Conservation (phyloP, 441 rosid genomes). For the Adansonia gregorii region DNA sequence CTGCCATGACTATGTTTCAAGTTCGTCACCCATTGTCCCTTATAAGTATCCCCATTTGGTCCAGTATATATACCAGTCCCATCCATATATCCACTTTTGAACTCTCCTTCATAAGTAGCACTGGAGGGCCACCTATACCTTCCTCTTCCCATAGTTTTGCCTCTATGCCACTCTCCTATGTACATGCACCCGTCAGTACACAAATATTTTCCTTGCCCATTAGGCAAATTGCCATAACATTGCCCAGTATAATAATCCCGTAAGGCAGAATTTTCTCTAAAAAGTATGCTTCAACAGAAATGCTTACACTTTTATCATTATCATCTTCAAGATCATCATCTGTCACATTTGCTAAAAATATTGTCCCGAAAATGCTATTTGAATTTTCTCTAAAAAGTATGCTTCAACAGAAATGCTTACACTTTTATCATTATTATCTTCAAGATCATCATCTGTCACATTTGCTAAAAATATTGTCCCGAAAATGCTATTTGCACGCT, state of each 20-base stretch:
- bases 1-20: constrained; percentile 68
- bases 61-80: constrained; percentile 61
- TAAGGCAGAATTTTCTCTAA: constrained; percentile 53
- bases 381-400: constrained; percentile 50
- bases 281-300: constrained; percentile 41
- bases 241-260: constrained; percentile 70
- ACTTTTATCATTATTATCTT: constrained; percentile 32
- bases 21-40: constrained; percentile 70
- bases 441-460: constrained; percentile 44
- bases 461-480: constrained; percentile 49
- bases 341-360: constrained; percentile 48
- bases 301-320: constrained; percentile 28
- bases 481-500: constrained; percentile 49
- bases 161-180: constrained; percentile 66
- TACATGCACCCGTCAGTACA: constrained; percentile 79
- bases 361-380: constrained; percentile 56
- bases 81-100: constrained; percentile 70
- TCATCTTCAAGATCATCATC: constrained; percentile 41
- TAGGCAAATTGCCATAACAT: constrained; percentile 62
- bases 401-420: constrained; percentile 37
- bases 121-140: constrained; percentile 74
- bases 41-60: constrained; percentile 55
- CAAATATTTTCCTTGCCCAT: constrained; percentile 67
- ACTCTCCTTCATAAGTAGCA: constrained; percentile 68
- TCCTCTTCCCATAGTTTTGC: constrained; percentile 67